Conservation (phyloP, 2,329 filamentous ascomycete genomes). For the Exserohilum rostratum region DNA sequence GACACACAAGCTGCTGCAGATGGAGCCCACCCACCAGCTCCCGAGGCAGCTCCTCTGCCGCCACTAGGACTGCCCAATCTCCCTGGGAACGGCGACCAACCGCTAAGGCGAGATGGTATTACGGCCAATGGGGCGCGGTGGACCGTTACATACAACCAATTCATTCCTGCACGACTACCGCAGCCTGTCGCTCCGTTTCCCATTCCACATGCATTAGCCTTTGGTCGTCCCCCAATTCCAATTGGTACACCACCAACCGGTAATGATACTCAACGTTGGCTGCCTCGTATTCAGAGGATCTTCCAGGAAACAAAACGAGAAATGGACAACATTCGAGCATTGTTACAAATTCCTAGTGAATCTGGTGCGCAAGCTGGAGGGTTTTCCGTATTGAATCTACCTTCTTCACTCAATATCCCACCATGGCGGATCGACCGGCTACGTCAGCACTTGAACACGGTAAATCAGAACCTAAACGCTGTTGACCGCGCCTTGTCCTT, state of each 20-base stretch:
- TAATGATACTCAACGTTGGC: slow-evolving; percentile 22
- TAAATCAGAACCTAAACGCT: slow-evolving; percentile 32
- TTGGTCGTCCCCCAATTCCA: slow-evolving; percentile 24
- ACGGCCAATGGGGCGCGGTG: slow-evolving; percentile 60
- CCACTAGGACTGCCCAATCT: slow-evolving; percentile 13
- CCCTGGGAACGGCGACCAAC: slow-evolving; percentile 44
- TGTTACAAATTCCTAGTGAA: slow-evolving; percentile 23
- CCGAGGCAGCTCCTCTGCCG: background rate
- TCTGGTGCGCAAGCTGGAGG: slow-evolving; percentile 4
- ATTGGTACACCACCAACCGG: slow-evolving; percentile 17
- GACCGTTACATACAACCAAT: slow-evolving; percentile 60
- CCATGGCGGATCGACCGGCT: slow-evolving; percentile 40
- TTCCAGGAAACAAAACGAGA: slow-evolving; percentile 39
- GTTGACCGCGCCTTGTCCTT: slow-evolving; percentile 36
- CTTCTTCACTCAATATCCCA: slow-evolving; percentile 16
- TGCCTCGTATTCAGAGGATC: slow-evolving; percentile 29
- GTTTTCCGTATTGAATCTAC: background rate
- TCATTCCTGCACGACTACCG: slow-evolving; percentile 30
- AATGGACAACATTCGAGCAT: slow-evolving; percentile 38
- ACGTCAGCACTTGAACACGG: slow-evolving; percentile 32
- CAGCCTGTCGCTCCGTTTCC: slow-evolving; percentile 23
- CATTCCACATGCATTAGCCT: slow-evolving; percentile 29
- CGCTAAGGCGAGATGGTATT: slow-evolving; percentile 57
- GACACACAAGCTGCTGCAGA: slow-evolving; percentile 14
- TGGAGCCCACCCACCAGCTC: slow-evolving; percentile 10